Base-by-base conservation (phyloP, 2,329 filamentous ascomycete species). In the Cladobotryum protrusum region DNA sequence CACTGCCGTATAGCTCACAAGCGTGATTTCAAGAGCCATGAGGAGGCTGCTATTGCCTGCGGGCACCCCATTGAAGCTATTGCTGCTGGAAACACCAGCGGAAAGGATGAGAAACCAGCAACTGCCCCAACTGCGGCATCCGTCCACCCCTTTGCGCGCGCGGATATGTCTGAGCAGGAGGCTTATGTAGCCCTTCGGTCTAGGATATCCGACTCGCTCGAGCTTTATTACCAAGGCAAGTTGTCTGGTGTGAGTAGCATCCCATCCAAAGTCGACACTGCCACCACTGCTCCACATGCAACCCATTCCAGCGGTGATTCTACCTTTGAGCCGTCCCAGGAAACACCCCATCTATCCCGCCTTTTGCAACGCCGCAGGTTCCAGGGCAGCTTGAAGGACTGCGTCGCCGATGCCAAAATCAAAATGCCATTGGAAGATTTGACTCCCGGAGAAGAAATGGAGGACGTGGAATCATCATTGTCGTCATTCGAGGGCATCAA, bases 1-100 rank as follows among this genome's bases (percentile, higher is more conserved):
- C 93, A 99, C 65, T 97, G 92, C 66, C 89, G 93, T 50, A 97
- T 99, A 60, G 90, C 91, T 20, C 93, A 99, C 70, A 87, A 86
- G 64, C 81, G 89, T 52, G 90, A 95, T 56, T 97, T 91, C 74
- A 92, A 95, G 71, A 96, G 89, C 60, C 93, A 99, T 63, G 92
- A 97, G 67, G 89, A 91, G 62, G 93, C 93, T 54, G 93, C 92
- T 33, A 78, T 91, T 49, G 86, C 87, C 52, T 95, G 89, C 59
- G 93, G 93, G 47, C 85, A 91, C 57, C 82, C 86, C 12, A 82
- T 96, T 52, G 87, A 95, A 17, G 50, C 57, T 2, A 58, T 64
- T 29, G 43, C 46, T 15, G 37, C 37, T 43, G 52, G 51, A 19
- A 50, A 55, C 29, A 45, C 53, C 39, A 37, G 47, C 33, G 49